A percentile compares a stretch with the other conserved stretches of the same genome.
Conservation (phyloP, 805 yeast genomes). For the Pichia nakasei region DNA sequence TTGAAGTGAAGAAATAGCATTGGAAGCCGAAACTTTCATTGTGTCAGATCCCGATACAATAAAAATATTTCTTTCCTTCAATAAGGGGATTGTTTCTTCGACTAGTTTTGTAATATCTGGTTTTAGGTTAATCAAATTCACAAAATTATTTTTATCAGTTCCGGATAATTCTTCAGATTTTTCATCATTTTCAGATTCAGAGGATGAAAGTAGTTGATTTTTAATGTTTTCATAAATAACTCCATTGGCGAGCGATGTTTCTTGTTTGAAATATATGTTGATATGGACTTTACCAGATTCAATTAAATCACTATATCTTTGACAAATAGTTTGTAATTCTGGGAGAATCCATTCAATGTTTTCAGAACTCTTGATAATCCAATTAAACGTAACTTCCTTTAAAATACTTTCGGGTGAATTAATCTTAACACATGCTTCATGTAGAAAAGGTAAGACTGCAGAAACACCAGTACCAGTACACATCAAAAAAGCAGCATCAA, state of each 20-base stretch:
- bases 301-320: constrained; percentile 23
- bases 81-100: constrained; percentile 5
- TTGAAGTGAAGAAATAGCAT: constrained; percentile 34
- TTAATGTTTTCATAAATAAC: background rate
- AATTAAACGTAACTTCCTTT: constrained; percentile 31
- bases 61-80: constrained; percentile 30
- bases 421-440: constrained; percentile 20
- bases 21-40: constrained; percentile 32
- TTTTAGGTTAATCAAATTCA: constrained; percentile 8
- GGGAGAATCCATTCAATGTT: constrained; percentile 33
- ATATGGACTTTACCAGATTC: constrained; percentile 9
- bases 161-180: background rate
- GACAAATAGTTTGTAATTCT: constrained; percentile 29
- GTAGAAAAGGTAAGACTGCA: constrained; percentile 36
- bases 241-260: background rate
- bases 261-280: constrained; percentile 11
- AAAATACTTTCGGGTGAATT: constrained; percentile 14
- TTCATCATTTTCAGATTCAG: background rate
- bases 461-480: constrained; percentile 48
- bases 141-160: background rate
- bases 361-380: constrained; percentile 32
- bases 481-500: constrained; percentile 34
- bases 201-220: background rate
- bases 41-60: constrained; percentile 39
- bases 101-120: constrained; percentile 15